Evolutionary conservation across 148 eudicot species (phyloP).

Genomic region (Camellia lanceoleosa): DNA sequence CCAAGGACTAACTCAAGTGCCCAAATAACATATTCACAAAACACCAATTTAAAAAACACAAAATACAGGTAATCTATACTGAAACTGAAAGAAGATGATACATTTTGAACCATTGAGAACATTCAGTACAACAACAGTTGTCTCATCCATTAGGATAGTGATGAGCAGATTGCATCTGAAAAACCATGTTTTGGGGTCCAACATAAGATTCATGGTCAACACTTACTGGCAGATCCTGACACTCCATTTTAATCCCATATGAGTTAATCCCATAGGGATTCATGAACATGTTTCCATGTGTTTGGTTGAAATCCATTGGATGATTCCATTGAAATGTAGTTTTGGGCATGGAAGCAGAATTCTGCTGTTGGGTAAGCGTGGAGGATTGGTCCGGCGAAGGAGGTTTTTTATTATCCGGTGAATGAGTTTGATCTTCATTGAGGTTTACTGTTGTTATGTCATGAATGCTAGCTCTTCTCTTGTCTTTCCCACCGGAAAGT

Average conservation of each 20-base stretch:
- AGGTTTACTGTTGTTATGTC: constrained; percentile 81
- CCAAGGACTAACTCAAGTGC: constrained; percentile 14
- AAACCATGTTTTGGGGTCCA: constrained; percentile 46
- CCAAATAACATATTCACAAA: constrained; percentile 37
- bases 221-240: constrained; percentile 37
- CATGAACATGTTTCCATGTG: constrained; percentile 41
- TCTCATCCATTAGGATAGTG: constrained; percentile 57
- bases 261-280: constrained; percentile 39
- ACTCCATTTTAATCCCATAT: constrained; percentile 42
- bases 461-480: constrained; percentile 88
- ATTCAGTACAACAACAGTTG: too few species aligned
- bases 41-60: constrained; percentile 10
- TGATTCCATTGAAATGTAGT: constrained; percentile 58
- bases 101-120: neutral
- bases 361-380: constrained; percentile 29
- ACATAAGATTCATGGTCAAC: constrained; percentile 33
- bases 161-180: constrained; percentile 56
- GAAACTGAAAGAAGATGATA: neutral
- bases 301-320: constrained; percentile 34
- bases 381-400: constrained; percentile 45
- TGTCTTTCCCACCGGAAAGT: constrained; percentile 84
- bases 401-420: constrained; percentile 48
- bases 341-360: constrained; percentile 24
- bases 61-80: neutral
- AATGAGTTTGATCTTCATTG: constrained; percentile 47